A percentile compares a stretch with the other conserved stretches of the same genome.
These are phyloP conservation scores for Erucastrum elatum DNA, from an alignment of 345 rosid species.

Conservation along the genomic window DNA sequence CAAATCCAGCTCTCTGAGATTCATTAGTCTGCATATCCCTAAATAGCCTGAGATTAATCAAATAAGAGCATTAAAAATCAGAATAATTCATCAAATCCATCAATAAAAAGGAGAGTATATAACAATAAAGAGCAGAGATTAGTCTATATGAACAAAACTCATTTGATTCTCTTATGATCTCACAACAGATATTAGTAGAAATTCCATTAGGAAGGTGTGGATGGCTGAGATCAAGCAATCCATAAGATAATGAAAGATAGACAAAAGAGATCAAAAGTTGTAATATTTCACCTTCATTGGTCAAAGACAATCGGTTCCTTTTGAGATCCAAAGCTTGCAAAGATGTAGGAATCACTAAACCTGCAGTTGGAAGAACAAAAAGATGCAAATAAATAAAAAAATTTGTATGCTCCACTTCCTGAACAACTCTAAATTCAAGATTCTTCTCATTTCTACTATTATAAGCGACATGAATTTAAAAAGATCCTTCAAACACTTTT, in stretches of 20 bases:
- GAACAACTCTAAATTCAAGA: neutral
- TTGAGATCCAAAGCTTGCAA: conserved; percentile 29
- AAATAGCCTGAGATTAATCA: conserved; percentile 14
- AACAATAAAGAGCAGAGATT: neutral
- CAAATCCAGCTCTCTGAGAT: conserved; percentile 34
- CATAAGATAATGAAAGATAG: neutral
- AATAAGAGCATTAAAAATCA: conserved; percentile 10
- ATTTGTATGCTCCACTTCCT: neutral
- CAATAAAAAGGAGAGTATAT: neutral
- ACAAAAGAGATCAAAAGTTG: neutral
- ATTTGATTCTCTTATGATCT: neutral
- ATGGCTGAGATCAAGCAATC: neutral
- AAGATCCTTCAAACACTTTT: neutral
- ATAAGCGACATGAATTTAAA: neutral
- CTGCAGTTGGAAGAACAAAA: conserved; percentile 19
- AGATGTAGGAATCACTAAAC: conserved; percentile 21
- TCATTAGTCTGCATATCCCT: conserved; percentile 24
- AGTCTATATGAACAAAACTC: neutral
- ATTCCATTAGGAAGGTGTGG: neutral
- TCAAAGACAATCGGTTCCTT: conserved; percentile 16
- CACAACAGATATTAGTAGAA: neutral
- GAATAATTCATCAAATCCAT: conserved; percentile 2
- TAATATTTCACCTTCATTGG: conserved; percentile 23
- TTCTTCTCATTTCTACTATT: neutral
- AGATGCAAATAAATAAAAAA: neutral